A percentile compares a stretch with the other conserved stretches of the same genome.
These are phyloP conservation scores for Vigna trinervia DNA, from an alignment of 306 rosid genomes.

Conservation along the genomic window DNA sequence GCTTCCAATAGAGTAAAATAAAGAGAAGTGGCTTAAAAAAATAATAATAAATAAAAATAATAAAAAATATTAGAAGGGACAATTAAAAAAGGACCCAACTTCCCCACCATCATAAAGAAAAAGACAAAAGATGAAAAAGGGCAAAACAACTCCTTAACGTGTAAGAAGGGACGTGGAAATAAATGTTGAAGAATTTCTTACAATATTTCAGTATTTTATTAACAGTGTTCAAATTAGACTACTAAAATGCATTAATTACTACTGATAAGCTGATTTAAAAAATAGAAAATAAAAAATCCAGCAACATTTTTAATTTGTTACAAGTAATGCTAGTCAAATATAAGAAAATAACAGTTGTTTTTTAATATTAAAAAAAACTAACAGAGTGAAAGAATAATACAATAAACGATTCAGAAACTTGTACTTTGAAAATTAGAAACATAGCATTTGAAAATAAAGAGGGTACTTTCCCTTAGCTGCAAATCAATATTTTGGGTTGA, in stretches of 20 bases:
- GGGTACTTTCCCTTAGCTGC: not conserved
- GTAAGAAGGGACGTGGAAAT: not conserved
- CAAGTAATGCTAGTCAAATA: too few relatives aligned
- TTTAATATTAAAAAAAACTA: too few relatives aligned
- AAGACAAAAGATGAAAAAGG: not conserved
- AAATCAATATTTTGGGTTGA: not conserved
- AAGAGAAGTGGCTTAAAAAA: not conserved
- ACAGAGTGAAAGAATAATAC: not conserved
- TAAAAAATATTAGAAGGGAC: not conserved
- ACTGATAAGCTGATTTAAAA: not conserved
- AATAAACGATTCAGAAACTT: not conserved
- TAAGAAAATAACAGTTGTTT: too few relatives aligned
- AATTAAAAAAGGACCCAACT: not conserved
- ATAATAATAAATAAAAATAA: not conserved
- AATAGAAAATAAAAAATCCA: not conserved
- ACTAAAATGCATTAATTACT: not conserved
- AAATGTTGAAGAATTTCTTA: not conserved
- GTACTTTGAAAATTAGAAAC: not conserved
- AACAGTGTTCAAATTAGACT: not conserved
- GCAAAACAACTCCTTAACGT: not conserved
- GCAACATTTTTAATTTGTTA: not conserved
- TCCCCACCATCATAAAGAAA: not conserved
- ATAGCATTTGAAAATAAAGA: not conserved
- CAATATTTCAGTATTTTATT: not conserved
- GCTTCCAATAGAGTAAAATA: not conserved